phyloP scores from a whole-genome alignment of 2,329 filamentous ascomycete species.

The Cryphonectria carpinicola region DNA sequence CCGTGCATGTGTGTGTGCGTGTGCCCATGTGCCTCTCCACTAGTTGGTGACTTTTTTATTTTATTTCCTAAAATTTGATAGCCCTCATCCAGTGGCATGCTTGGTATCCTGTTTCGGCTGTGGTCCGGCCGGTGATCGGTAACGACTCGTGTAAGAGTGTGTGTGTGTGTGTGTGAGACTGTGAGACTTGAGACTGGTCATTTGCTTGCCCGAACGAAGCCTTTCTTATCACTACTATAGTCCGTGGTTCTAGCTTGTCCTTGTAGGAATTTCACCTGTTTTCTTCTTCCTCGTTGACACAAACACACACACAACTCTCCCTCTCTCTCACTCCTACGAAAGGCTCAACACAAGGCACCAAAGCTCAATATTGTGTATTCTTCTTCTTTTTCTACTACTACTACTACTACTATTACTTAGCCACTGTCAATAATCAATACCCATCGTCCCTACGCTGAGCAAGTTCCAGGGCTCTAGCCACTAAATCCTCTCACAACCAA shows the following conservation, averaged over 20 bases:
- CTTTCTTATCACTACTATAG: slow-evolving; percentile 20
- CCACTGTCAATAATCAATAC: not conserved
- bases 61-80: not conserved
- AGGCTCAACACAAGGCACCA: not conserved
- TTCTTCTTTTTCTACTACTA: no score
- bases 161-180: not conserved
- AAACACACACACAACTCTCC: no score
- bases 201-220: slow-evolving; percentile 13
- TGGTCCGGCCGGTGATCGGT: slow-evolving; percentile 19
- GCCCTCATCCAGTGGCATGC: not conserved
- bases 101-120: not conserved
- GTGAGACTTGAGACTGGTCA: slow-evolving; percentile 26
- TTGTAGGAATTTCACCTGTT: not conserved
- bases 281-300: not conserved
- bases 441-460: not conserved
- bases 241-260: not conserved
- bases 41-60: not conserved
- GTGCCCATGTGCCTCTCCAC: slow-evolving; percentile 1
- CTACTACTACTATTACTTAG: no score
- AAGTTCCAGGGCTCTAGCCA: not conserved
- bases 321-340: not conserved
- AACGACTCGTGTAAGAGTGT: slow-evolving; percentile 6
- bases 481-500: slow-evolving; percentile 23
- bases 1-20: not conserved
- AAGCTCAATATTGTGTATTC: not conserved